Evolutionary conservation across 306 rosid genomes (phyloP), one percentile per base, ranked within the genome.

Genomic region (Fragaria iinumae): DNA sequence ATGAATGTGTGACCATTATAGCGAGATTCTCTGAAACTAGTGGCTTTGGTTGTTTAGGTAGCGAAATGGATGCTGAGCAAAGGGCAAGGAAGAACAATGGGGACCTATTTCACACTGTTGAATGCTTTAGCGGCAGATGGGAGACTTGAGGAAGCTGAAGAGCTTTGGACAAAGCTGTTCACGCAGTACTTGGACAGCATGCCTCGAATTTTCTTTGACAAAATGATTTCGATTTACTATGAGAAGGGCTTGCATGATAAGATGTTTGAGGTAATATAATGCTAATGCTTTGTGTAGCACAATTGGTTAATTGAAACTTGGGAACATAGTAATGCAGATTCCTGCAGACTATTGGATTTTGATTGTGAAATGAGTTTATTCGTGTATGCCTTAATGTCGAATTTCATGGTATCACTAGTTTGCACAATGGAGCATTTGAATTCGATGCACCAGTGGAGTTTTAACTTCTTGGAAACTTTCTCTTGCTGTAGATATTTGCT

Each of bases 51-150:
- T 11, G 0, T 62, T 88, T 79, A 95, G 99, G 84, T 92, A 73
- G 81, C 96, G 6, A 95, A 95, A 76, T 95, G 99, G 99, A 92
- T 92, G 99, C 3, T 95, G 67, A 92, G 97, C 89, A 95, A 95
- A 87, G 99, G 99, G 73, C 99, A 95, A 81, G 97, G 97, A 85
- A 90, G 93, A 88, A 92, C 99, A 79, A 89, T 88, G 96, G 97
- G 99, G 75, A 95, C 95, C 82, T 95, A 95, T 87, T 87, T 87
- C 78, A 84, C 85, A 12, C 84, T 95, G 29, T 75, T 95, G 56
- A 92, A 89, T 83, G 97, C 99, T 59, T 90, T 95, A 52, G 91
- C 86, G n/a, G 90, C 86, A 78, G 99, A 95, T 87, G 97, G 82
- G 67, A 92, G 99, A 66, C 83, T 95, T 41, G 93, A 90, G 32